Evolutionary conservation across 805 yeast genomes (phyloP).

Genomic region (Candida ipomoeae): DNA sequence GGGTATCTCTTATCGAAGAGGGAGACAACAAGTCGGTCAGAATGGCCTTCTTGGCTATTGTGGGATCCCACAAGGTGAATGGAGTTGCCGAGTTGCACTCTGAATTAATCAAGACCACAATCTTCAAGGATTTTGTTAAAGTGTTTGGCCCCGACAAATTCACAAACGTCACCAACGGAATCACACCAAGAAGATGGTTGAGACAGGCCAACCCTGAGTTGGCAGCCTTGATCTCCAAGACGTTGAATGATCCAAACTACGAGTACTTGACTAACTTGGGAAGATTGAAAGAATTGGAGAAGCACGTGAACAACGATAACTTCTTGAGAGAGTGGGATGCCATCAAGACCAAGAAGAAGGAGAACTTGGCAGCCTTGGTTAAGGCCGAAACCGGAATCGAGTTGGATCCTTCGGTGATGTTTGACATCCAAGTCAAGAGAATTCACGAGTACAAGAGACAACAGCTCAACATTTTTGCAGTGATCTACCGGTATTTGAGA

Average conservation of each 20-base stretch:
- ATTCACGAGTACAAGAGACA: slow-evolving; percentile 96
- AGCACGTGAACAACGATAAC: slow-evolving; percentile 60
- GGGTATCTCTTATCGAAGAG: slow-evolving; percentile 86
- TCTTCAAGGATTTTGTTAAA: slow-evolving; percentile 83
- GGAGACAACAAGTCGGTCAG: slow-evolving; percentile 74
- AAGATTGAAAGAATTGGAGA: slow-evolving; percentile 60
- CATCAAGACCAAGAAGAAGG: slow-evolving; percentile 68
- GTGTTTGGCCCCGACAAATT: slow-evolving; percentile 80
- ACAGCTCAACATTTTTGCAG: slow-evolving; percentile 88
- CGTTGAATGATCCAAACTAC: slow-evolving; percentile 61
- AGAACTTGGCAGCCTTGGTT: slow-evolving; percentile 60
- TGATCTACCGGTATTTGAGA: slow-evolving; percentile 73
- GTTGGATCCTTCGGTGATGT: slow-evolving; percentile 69
- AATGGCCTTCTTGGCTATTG: slow-evolving; percentile 88
- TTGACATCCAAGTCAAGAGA: slow-evolving; percentile 91
- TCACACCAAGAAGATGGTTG: slow-evolving; percentile 95
- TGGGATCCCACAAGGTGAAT: slow-evolving; percentile 89
- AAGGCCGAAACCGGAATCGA: slow-evolving; percentile 60
- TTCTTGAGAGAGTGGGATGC: slow-evolving; percentile 69
- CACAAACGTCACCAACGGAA: slow-evolving; percentile 90
- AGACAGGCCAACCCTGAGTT: slow-evolving; percentile 87
- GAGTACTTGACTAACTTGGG: slow-evolving; percentile 66
- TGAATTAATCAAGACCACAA: slow-evolving; percentile 82
- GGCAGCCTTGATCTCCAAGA: slow-evolving; percentile 66
- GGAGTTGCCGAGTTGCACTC: slow-evolving; percentile 97